Conservation (phyloP, 371 early-diverging fungal genomes). For the Mucor plumbeus region DNA sequence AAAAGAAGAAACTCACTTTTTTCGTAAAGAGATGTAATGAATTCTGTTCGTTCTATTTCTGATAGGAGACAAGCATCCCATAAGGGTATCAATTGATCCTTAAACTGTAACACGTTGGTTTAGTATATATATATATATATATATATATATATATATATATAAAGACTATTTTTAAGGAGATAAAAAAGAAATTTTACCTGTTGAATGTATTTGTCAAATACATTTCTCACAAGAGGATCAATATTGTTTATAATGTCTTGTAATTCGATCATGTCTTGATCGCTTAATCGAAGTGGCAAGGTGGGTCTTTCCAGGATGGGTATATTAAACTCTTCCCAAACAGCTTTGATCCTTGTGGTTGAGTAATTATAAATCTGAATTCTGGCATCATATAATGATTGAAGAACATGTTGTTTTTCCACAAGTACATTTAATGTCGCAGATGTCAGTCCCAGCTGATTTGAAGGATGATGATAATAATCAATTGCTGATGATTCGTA, state of each 20-base stretch:
- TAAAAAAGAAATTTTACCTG: conserved; percentile 24
- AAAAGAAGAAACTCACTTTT: conserved; percentile 41
- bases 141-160: too few species aligned
- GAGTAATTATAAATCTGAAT: conserved; percentile 11
- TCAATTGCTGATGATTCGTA: neutral
- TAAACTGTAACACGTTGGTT: conserved; percentile 27
- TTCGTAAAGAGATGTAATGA: conserved; percentile 47
- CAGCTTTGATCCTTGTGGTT: conserved; percentile 19
- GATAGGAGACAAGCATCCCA: conserved; percentile 57
- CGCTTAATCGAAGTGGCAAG: conserved; percentile 14
- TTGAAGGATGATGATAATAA: conserved; percentile 23
- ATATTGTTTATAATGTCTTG: conserved; percentile 41
- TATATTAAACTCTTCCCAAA: conserved; percentile 35
- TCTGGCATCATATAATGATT: conserved; percentile 19
- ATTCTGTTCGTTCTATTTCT: conserved; percentile 50
- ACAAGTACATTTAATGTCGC: conserved; percentile 4
- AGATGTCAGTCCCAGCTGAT: conserved; percentile 14
- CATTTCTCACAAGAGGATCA: conserved; percentile 31
- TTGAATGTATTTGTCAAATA: conserved; percentile 47
- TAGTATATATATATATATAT: too few species aligned
- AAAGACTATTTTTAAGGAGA: neutral
- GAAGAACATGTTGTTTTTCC: conserved; percentile 5
- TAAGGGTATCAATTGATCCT: conserved; percentile 36
- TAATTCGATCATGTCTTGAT: conserved; percentile 1
- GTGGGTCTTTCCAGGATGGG: conserved; percentile 24